A percentile compares a stretch with the other conserved stretches of the same genome.
phyloP scores from a whole-genome alignment of 2,329 filamentous ascomycete genomes.

The Neopestalotiopsis sp. region DNA sequence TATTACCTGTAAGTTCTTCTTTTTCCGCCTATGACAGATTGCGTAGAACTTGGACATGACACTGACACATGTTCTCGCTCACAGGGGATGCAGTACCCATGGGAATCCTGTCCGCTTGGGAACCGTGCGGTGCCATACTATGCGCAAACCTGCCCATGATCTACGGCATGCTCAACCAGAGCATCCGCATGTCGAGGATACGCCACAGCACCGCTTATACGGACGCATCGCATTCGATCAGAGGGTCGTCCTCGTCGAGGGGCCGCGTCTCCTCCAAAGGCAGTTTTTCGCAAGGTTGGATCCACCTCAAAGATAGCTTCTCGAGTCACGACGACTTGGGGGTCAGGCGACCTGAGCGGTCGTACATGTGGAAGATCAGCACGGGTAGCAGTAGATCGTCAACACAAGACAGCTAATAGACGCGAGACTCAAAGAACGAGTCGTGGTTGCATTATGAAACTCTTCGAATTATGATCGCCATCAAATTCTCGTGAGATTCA shows the following conservation, averaged over 20 bases:
- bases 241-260: background rate
- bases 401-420: background rate
- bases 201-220: background rate
- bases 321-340: background rate
- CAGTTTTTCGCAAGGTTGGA: background rate
- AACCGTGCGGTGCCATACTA: constrained; percentile 33
- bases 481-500: no score
- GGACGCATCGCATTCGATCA: background rate
- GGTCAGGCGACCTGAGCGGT: background rate
- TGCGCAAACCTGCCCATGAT: constrained; percentile 34
- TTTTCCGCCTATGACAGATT: no score
- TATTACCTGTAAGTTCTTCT: constrained; percentile 29
- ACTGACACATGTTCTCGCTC: no score
- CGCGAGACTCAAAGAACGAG: background rate
- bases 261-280: background rate
- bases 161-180: constrained; percentile 29
- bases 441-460: no score
- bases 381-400: background rate
- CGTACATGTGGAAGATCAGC: background rate
- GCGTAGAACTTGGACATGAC: no score
- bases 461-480: no score
- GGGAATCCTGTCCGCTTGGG: constrained; percentile 33
- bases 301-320: background rate
- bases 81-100: constrained; percentile 32
- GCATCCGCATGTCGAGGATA: background rate